Evolutionary conservation across 441 rosid genomes (phyloP).

Genomic region (Bocquillonia castaneifolia): DNA sequence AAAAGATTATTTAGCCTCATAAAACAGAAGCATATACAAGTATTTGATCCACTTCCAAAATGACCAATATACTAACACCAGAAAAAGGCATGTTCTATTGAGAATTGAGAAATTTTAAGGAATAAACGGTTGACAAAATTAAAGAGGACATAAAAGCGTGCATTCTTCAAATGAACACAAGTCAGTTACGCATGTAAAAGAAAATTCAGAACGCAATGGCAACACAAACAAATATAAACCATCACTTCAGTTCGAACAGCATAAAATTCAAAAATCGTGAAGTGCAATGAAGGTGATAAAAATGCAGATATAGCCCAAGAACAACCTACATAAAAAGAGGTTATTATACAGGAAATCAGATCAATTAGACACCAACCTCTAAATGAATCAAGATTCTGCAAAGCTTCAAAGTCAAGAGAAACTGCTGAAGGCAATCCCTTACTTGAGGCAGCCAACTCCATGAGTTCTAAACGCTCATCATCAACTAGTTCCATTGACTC

Average conservation of each 20-base stretch:
- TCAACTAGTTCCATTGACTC: constrained; percentile 83
- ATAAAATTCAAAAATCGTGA: neutral
- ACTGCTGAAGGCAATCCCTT: constrained; percentile 66
- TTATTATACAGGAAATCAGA: neutral
- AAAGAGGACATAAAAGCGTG: neutral
- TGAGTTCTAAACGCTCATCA: constrained; percentile 86
- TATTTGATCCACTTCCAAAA: neutral
- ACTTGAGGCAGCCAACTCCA: constrained; percentile 74
- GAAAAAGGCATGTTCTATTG: neutral
- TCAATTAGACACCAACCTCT: constrained; percentile 44
- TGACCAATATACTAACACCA: neutral
- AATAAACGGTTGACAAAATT: neutral
- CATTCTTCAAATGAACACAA: neutral
- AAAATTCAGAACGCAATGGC: neutral
- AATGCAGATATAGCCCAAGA: neutral
- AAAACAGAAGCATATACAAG: neutral
- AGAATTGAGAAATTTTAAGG: neutral
- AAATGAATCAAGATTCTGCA: constrained; percentile 67
- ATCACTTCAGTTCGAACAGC: neutral
- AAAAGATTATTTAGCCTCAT: neutral
- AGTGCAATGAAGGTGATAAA: neutral
- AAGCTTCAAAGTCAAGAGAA: constrained; percentile 64
- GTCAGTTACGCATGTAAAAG: neutral
- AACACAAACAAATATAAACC: neutral
- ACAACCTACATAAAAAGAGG: neutral